Evolutionary conservation across 2,329 filamentous ascomycete genomes (phyloP).

Genomic region (Zalaria obscura): DNA sequence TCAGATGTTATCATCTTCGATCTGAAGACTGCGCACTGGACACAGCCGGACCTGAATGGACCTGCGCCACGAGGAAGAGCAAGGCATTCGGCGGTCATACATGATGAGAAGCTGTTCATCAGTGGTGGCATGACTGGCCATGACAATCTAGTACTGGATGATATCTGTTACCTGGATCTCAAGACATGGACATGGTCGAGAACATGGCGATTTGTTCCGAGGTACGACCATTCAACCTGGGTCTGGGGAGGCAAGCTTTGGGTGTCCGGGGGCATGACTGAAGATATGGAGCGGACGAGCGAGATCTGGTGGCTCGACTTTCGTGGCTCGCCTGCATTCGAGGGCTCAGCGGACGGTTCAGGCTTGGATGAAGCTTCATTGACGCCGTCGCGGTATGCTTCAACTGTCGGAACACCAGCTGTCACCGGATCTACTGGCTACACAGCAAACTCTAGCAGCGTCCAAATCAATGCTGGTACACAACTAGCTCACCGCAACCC

Average conservation of each 20-base stretch:
- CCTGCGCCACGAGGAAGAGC: constrained; percentile 79
- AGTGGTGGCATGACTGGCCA: constrained; percentile 91
- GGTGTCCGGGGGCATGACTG: constrained; percentile 90
- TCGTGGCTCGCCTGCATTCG: constrained; percentile 73
- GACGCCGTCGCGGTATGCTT: constrained; percentile 12
- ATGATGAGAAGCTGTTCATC: constrained; percentile 94
- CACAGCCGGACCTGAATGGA: constrained; percentile 74
- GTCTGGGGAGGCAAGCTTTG: constrained; percentile 86
- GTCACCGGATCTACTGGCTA: constrained; percentile 39
- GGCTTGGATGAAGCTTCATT: constrained; percentile 16
- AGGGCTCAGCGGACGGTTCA: constrained; percentile 15
- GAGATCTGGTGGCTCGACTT: constrained; percentile 97
- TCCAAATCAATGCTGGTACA: constrained; percentile 38
- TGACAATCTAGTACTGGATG: constrained; percentile 82
- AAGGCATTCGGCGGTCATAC: constrained; percentile 81
- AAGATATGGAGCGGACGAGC: constrained; percentile 92
- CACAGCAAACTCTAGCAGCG: constrained; percentile 55
- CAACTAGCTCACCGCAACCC: constrained; percentile 29
- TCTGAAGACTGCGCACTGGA: constrained; percentile 88
- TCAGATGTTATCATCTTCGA: constrained; percentile 95
- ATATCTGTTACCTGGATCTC: constrained; percentile 90
- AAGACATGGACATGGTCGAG: constrained; percentile 98
- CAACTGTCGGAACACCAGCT: constrained; percentile 10
- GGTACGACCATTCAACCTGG: constrained; percentile 91
- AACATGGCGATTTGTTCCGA: constrained; percentile 85